These are phyloP conservation scores for Ustilago curta DNA, from an alignment of 1,284 basidiomycete genomes.

Conservation along the genomic window DNA sequence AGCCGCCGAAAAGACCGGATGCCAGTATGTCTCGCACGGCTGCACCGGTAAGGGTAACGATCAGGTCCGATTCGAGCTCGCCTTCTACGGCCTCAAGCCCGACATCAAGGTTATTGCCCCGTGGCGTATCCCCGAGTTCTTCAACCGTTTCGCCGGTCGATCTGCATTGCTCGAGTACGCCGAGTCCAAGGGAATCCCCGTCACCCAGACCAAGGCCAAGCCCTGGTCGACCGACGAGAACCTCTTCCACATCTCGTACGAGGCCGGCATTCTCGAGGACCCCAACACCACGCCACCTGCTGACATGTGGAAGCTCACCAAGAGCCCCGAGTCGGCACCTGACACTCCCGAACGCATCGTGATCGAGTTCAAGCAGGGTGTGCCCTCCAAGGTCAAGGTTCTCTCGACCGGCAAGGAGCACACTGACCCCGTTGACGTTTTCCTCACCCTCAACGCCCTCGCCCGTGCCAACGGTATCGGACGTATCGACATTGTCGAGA, in stretches of 20 bases:
- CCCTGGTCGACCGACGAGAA: constrained; percentile 98
- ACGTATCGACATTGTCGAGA: constrained; percentile 98
- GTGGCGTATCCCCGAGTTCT: constrained; percentile 97
- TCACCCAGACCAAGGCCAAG: constrained; percentile 93
- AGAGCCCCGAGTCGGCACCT: constrained; percentile 85
- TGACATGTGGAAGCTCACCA: constrained; percentile 99
- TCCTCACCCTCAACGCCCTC: constrained; percentile 89
- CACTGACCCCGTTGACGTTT: constrained; percentile 95
- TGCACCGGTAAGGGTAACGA: constrained; percentile 99
- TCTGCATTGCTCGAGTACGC: constrained; percentile 92
- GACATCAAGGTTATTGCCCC: constrained; percentile 99
- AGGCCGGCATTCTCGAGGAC: constrained; percentile 98
- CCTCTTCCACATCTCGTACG: constrained; percentile 99
- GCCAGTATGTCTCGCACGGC: constrained; percentile 88
- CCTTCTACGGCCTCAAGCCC: constrained; percentile 98
- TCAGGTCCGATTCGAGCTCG: constrained; percentile 98
- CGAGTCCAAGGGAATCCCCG: constrained; percentile 87
- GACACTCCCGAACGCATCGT: constrained; percentile 80
- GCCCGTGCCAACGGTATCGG: constrained; percentile 95
- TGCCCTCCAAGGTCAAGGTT: constrained; percentile 72
- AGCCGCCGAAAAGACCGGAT: constrained; percentile 81
- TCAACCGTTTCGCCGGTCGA: constrained; percentile 95
- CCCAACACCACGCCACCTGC: constrained; percentile 91
- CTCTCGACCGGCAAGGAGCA: constrained; percentile 58
- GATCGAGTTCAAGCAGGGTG: constrained; percentile 79